Percentiles rank a stretch among this genome's conserved stretches.
Evolutionary conservation across 495 filamentous ascomycete species (phyloP).

Genomic region (Trichocladium antarcticum): DNA sequence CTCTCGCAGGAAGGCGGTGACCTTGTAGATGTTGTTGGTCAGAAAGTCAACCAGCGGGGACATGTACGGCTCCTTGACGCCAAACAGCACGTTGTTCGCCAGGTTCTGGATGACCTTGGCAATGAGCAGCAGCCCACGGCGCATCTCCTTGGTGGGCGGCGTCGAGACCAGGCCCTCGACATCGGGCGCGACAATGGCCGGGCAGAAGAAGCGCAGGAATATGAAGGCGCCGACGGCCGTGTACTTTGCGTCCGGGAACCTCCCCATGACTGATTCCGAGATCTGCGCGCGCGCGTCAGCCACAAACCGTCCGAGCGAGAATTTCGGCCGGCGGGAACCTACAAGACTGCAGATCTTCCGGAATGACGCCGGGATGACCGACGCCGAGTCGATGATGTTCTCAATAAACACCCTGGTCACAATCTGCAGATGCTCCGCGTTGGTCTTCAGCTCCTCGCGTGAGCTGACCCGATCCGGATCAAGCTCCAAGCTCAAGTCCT

Average conservation of each 20-base stretch:
- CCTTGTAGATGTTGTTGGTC: constrained; percentile 49
- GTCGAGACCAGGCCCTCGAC: constrained; percentile 48
- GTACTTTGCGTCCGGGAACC: constrained; percentile 58
- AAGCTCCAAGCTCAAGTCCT: constrained; percentile 53
- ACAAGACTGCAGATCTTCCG: constrained; percentile 53
- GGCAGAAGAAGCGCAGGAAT: constrained; percentile 59
- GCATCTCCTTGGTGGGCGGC: constrained; percentile 52
- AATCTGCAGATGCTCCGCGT: constrained; percentile 47
- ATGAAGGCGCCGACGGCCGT: constrained; percentile 60
- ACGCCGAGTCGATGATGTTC: constrained; percentile 49
- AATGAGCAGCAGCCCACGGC: constrained; percentile 52
- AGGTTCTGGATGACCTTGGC: constrained; percentile 59
- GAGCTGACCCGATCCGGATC: constrained; percentile 48
- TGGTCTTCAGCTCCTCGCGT: constrained; percentile 48
- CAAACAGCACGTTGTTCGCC: constrained; percentile 58
- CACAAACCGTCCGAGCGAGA: not conserved
- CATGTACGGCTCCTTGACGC: constrained; percentile 61
- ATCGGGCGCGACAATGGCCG: constrained; percentile 57
- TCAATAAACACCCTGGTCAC: constrained; percentile 57
- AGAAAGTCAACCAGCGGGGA: constrained; percentile 55
- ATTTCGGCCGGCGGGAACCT: constrained; percentile 13
- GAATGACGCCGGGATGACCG: constrained; percentile 50
- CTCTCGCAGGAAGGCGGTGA: constrained; percentile 51
- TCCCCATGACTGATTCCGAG: constrained; percentile 43
- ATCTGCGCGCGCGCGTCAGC: constrained; percentile 30